Conservation (phyloP, 129 eudicot genomes). For the Pulicaria dysenterica region DNA sequence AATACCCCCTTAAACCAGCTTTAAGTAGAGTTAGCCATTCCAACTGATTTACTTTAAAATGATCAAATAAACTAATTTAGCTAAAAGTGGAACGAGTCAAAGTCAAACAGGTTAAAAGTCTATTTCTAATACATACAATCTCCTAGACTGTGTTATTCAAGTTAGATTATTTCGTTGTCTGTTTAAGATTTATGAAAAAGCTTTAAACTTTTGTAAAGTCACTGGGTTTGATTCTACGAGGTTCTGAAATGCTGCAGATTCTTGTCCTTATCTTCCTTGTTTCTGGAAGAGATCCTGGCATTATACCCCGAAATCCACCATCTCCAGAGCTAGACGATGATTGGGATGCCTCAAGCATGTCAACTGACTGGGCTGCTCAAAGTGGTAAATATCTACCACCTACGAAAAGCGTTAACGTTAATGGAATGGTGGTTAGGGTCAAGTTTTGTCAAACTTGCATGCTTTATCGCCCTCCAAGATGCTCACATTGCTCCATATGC, state of each 20-base stretch:
- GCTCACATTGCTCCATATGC: slow-evolving; percentile 76
- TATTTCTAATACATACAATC: neutral
- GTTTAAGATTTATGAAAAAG: neutral
- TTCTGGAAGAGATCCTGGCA: slow-evolving; percentile 63
- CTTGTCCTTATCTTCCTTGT: slow-evolving; percentile 54
- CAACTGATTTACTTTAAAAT: neutral
- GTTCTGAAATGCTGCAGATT: slow-evolving; percentile 34
- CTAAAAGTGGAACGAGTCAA: neutral
- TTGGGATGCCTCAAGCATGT: slow-evolving; percentile 50
- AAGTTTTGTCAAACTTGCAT: slow-evolving; percentile 67
- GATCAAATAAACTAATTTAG: neutral
- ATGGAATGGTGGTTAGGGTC: slow-evolving; percentile 53
- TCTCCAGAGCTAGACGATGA: slow-evolving; percentile 51
- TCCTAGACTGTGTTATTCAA: neutral
- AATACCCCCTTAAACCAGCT: too few relatives aligned
- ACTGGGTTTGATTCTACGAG: neutral
- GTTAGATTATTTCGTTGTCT: too few relatives aligned
- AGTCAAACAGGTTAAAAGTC: neutral
- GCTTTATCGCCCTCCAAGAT: slow-evolving; percentile 74
- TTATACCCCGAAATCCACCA: slow-evolving; percentile 56
- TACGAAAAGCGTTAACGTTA: slow-evolving; percentile 49
- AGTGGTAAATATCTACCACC: slow-evolving; percentile 49
- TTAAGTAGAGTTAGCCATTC: too few relatives aligned
- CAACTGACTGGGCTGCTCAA: slow-evolving; percentile 47
- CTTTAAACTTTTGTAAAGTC: neutral